Base-by-base conservation (phyloP, 2,329 filamentous ascomycete species). In the Neobulgaria alba region DNA sequence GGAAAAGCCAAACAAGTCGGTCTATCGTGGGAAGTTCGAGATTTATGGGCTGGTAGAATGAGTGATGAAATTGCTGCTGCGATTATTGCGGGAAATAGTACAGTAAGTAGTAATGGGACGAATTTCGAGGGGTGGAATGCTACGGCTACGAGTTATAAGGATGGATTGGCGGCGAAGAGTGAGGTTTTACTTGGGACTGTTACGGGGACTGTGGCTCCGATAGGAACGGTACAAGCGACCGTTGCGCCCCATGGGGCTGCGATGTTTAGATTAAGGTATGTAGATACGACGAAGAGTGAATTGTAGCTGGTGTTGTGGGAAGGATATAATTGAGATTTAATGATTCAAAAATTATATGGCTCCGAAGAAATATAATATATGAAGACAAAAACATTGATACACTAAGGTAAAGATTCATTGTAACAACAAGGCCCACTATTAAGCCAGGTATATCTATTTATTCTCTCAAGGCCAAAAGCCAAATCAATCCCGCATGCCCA, bases 21-120 rank as follows among this genome's bases (percentile, higher is more conserved):
- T 17, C 55, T 64, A 46, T 59, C 57, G 0, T 77, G 71, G 70
- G 70, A 73, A 45, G 58, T 76, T 4, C 68, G 67, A 35, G 72
- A 77, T 52, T 59, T 77, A 1, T 76, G 73, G 73, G 70, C 64
- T 3, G 67, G 69, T 45, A 61, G 73, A n/a, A 73, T 77, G 69
- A 60, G 56, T 15, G 59, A 67, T 33, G 61, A 57, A 2, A 63
- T 65, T 29, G 69, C 71, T 1, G 51, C 54, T 17, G 56, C 60
- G 0, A 62, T 75, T 20, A 60, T 75, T 10, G 47, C 54, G 15
- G 57, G 56, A 2, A 60, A 59, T 30, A 47, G 45, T 3, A 61
- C 57, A 2, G 52, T 50, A 23, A 57, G 55, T 2, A 49, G 45
- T 12, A 60, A 60, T 41, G 58, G 53, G 9, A 61, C 59, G 1